Evolutionary conservation across 176 grass and related monocot species (phyloP), one percentile per base, ranked within the genome.

Genomic region (Aegilops longissima): DNA sequence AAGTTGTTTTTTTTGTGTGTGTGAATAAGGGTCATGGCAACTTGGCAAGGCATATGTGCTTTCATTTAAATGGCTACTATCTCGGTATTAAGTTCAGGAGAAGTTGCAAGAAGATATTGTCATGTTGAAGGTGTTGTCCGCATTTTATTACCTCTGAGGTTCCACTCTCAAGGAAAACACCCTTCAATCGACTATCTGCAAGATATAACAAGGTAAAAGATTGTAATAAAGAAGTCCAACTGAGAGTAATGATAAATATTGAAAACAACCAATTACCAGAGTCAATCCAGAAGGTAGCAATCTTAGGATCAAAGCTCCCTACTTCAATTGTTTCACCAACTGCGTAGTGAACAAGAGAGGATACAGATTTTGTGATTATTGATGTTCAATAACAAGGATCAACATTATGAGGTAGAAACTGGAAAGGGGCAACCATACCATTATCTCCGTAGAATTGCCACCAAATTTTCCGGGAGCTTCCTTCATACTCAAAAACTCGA

Each of bases 391-490:
- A 80, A 56, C 17, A 70, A 25, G 62, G 5, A 64, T 12, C 12
- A 31, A 68, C 13, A 63, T 69, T 84, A 83, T 52, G 3, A 63
- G 16, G 51, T 70, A 71, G 13, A 88, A 77, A 86, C 38, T 85
- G 78, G 21, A 29, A 74, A 40, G 20, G 34, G 27, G 36, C 65
- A 81, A 75, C 7, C 73, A 42, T 86, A 98, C 96, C 96, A 39
- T 95, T 98, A 77, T 98, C 96, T 27, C 96, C 93, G 54, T 94
- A 98, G 91, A 98, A 98, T 73, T 98, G 96, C 96, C 96, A 98
- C 96, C 96, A 98, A 70, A 98, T 24, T 92, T 95, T 98, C 84
- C 92, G 92, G 9, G 88, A 39, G 76, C 91, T 98, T 84, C 96
- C 96, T 73, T 98, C 96, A 13, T 95, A 95, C 84, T 98, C 96